Evolutionary conservation across 495 filamentous ascomycete genomes (phyloP), one percentile per base, ranked within the genome.

Genomic region (Cercophora samala): DNA sequence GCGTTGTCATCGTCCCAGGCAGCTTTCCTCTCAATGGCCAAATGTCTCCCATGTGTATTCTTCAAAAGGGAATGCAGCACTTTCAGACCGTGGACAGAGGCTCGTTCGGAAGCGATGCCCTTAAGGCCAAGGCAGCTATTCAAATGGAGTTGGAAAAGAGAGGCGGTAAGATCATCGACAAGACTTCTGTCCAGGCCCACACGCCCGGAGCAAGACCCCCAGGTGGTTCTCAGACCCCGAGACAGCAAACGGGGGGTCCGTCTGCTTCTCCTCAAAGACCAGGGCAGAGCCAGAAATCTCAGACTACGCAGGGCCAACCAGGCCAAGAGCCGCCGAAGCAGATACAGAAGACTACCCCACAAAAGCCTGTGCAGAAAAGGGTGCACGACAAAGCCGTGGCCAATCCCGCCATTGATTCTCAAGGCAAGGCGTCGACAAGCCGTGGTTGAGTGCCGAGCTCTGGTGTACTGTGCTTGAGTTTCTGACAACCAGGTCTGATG

Each of bases 21-120:
- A 56, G n/a, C 53, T 56, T 21, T 13, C 5, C n/a, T 8, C 53
- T 56, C 53, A 13, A 56, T 23, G 53, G 53, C n/a, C 53, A 23
- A 13, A 19, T 21, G 53, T 21, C n/a, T 4, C 53, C 53, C 22
- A 9, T 56, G 22, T 56, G 22, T 18, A 56, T 56, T 4, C 53
- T 56, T 5, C 53, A 56, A 56, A 56, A 56, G 15, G 53, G 53
- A 19, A 56, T 56, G 53, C 53, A 56, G 13, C 53, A 56, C 53
- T 56, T 56, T 21, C 53, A 56, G 22, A 19, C n/a, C 2, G 53
- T 56, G n/a, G 19, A 56, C 22, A 56, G 22, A 56, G n/a, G n/a
- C 18, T 21, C n/a, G 4, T 56, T 19, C 5, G 53, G 53, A 4
- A 56, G 53, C 5, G 53, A 56, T 2, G n/a, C 22, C n/a, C 5